Conservation (phyloP, 179 eudicot genomes). For the Spinacia oleracea region DNA sequence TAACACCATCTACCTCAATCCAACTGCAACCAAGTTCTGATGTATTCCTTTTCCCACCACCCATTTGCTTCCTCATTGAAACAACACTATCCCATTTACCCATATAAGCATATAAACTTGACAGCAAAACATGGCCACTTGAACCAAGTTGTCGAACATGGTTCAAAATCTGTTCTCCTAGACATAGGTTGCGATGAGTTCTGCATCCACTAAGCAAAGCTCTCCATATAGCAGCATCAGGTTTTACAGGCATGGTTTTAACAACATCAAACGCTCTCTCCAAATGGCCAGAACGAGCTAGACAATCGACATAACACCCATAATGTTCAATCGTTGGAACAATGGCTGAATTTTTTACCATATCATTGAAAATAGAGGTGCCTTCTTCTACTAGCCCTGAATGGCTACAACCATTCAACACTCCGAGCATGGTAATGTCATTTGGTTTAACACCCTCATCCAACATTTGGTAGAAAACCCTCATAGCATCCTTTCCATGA, state of each 20-base stretch:
- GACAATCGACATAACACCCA: conserved; percentile 81
- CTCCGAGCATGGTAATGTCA: conserved; percentile 62
- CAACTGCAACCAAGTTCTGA: conserved; percentile 74
- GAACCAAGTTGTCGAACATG: conserved; percentile 45
- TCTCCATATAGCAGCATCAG: conserved; percentile 73
- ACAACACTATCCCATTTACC: conserved; percentile 65
- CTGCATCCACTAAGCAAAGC: conserved; percentile 81
- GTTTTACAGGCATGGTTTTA: conserved; percentile 65
- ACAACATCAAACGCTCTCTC: conserved; percentile 57
- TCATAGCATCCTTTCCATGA: conserved; percentile 61
- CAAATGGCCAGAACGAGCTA: conserved; percentile 71
- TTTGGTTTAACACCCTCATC: conserved; percentile 58
- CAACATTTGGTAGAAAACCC: conserved; percentile 56
- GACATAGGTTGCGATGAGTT: conserved; percentile 51
- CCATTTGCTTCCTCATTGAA: conserved; percentile 52
- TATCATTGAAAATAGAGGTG: conserved; percentile 44
- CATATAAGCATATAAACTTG: conserved; percentile 61
- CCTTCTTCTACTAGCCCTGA: conserved; percentile 63
- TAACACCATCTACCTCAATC: conserved; percentile 73
- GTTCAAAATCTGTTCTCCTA: conserved; percentile 51
- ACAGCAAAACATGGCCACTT: conserved; percentile 51
- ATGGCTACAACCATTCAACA: conserved; percentile 82
- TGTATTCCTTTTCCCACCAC: conserved; percentile 37
- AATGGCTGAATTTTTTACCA: conserved; percentile 46
- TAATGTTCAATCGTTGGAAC: conserved; percentile 59